Evolutionary conservation across 192 early-diverging fungal genomes (phyloP).

Genomic region (Umbelopsis sp.): DNA sequence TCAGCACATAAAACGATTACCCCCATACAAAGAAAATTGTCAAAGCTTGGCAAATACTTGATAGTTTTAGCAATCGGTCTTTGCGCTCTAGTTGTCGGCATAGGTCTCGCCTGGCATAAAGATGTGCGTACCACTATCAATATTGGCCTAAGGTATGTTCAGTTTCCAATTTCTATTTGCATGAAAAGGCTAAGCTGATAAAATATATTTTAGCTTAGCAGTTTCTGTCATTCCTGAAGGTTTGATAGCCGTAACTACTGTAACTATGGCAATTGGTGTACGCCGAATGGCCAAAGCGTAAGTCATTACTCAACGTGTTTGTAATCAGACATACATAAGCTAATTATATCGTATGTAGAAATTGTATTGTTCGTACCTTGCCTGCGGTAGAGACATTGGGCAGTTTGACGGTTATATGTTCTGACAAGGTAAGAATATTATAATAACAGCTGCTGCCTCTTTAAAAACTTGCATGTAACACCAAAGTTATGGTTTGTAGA

Average conservation of each 20-base stretch:
- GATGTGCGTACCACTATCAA: slow-evolving; percentile 73
- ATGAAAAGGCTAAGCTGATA: too few relatives aligned
- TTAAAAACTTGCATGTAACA: background rate
- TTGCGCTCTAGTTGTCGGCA: slow-evolving; percentile 82
- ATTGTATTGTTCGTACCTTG: slow-evolving; percentile 91
- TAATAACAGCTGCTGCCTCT: background rate
- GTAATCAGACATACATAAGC: background rate
- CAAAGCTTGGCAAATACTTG: slow-evolving; percentile 80
- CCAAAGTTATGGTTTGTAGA: slow-evolving; percentile 16
- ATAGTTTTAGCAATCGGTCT: slow-evolving; percentile 82
- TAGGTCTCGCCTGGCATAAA: slow-evolving; percentile 74
- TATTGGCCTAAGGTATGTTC: slow-evolving; percentile 74
- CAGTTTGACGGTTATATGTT: slow-evolving; percentile 95
- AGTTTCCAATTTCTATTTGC: background rate
- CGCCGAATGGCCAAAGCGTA: slow-evolving; percentile 79
- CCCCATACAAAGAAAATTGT: slow-evolving; percentile 76
- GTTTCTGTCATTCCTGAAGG: slow-evolving; percentile 98
- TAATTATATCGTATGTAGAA: slow-evolving; percentile 34
- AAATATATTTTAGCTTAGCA: slow-evolving; percentile 56
- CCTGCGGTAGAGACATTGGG: slow-evolving; percentile 95
- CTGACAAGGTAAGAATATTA: slow-evolving; percentile 81
- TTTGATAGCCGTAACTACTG: slow-evolving; percentile 94
- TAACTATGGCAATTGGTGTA: slow-evolving; percentile 98
- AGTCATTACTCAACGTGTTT: background rate
- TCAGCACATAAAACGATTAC: slow-evolving; percentile 55